Evolutionary conservation across 306 rosid genomes (phyloP).

Genomic region (Corylus americana): DNA sequence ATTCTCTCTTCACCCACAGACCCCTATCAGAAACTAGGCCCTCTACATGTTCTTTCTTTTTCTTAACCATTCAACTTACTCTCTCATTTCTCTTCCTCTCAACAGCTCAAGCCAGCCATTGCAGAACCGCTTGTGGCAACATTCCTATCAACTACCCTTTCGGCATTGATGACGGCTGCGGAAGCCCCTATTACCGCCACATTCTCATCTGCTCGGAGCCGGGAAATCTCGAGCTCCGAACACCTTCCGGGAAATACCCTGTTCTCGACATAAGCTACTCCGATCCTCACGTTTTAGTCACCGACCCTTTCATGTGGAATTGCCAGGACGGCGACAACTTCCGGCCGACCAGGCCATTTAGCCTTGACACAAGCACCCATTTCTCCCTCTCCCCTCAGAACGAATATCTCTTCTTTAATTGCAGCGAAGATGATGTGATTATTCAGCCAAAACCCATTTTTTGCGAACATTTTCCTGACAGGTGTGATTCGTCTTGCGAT

Average conservation of each 20-base stretch:
- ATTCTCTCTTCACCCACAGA: conserved; percentile 15
- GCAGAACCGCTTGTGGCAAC: conserved; percentile 79
- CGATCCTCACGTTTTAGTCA: conserved; percentile 73
- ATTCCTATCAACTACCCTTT: conserved; percentile 82
- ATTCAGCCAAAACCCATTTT: conserved; percentile 79
- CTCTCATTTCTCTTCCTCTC: conserved; percentile 35
- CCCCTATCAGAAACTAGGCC: background rate
- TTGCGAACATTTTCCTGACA: conserved; percentile 76
- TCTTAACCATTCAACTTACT: conserved; percentile 24
- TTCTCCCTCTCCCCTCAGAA: conserved; percentile 70
- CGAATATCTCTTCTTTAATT: conserved; percentile 88
- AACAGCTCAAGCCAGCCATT: conserved; percentile 47
- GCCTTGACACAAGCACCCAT: conserved; percentile 72
- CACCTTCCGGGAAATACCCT: conserved; percentile 77
- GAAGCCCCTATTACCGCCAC: conserved; percentile 81
- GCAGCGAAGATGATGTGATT: conserved; percentile 66
- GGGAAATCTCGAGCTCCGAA: conserved; percentile 63
- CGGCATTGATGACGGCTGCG: conserved; percentile 90
- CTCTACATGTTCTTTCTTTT: conserved; percentile 19
- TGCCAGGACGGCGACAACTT: conserved; percentile 66
- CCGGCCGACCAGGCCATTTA: conserved; percentile 72
- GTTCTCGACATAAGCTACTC: conserved; percentile 69
- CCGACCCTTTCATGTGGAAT: conserved; percentile 88
- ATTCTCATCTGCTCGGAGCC: conserved; percentile 60
- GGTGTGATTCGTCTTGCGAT: conserved; percentile 87